A percentile compares a stretch with the other conserved stretches of the same genome.
Evolutionary conservation across 805 yeast species (phyloP).

Genomic region (Lipomyces yamadae): DNA sequence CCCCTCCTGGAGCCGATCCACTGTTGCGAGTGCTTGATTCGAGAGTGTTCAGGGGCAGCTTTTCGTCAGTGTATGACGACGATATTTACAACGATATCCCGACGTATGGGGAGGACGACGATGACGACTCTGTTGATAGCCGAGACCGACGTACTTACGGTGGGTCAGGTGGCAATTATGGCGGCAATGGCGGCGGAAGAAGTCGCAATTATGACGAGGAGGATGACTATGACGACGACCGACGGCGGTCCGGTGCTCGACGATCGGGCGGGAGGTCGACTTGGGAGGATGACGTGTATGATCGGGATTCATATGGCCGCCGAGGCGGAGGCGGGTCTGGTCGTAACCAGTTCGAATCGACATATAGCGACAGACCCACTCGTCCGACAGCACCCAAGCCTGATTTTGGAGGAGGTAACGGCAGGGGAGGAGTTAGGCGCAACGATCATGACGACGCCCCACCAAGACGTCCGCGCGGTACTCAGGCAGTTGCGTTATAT

Average conservation of each 20-base stretch:
- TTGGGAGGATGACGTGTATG: constrained; percentile 91
- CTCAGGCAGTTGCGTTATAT: constrained; percentile 88
- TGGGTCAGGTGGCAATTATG: constrained; percentile 20
- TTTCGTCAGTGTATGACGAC: constrained; percentile 60
- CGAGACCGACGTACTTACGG: constrained; percentile 28
- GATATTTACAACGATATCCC: constrained; percentile 80
- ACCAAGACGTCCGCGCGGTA: constrained; percentile 46
- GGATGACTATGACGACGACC: constrained; percentile 52
- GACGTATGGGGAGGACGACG: constrained; percentile 49
- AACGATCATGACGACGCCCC: constrained; percentile 2
- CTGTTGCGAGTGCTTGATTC: constrained; percentile 84
- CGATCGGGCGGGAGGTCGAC: constrained; percentile 48
- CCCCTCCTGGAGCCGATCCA: constrained; percentile 90
- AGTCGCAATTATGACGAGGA: constrained; percentile 41
- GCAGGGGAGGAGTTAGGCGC: constrained; percentile 10
- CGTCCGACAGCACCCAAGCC: constrained; percentile 54
- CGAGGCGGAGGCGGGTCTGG: constrained; percentile 43
- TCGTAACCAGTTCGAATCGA: constrained; percentile 50
- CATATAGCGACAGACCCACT: constrained; percentile 48
- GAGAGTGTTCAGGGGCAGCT: constrained; percentile 69
- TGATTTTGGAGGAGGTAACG: constrained; percentile 41
- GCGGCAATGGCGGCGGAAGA: constrained; percentile 23
- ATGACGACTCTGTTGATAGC: constrained; percentile 28
- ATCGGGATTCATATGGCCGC: constrained; percentile 45
- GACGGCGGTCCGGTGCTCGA: constrained; percentile 35